Base-by-base conservation (phyloP, 73 alveolate species). In the Paramecium octaurelia region DNA sequence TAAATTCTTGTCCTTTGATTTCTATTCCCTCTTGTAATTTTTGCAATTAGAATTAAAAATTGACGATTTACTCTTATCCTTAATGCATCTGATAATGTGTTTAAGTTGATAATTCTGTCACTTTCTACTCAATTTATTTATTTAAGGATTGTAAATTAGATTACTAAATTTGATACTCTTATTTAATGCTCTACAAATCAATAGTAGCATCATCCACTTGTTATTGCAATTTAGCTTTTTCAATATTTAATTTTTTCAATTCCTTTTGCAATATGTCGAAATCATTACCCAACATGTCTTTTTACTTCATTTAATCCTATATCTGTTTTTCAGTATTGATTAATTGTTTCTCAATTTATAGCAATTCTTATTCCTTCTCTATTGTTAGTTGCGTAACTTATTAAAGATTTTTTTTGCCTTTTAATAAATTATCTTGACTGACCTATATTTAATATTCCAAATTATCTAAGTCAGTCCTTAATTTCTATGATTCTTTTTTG, bases 181-280 rank as follows among this genome's bases (percentile, higher is more conserved):
- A 80, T 80, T 80, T 80, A 9, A 80, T 10, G 6, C 64, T 24
- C 18, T 42, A 9, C 8, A 80, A 42, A 44, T 80, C 75, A 10
- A 80, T 80, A 12, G 70, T 44, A 80, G 91, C 91, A 80, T 80
- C 91, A 48, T 80, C 91, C 16, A 80, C 70, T 23, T 44, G 12
- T 80, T 80, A 48, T 48, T 40, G 18, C 21, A 44, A 80, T 48
- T 80, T 80, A 1, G 91, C 91, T 48, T 80, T 80, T 12, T 80
- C 91, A 7, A n/a, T 44, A 44, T 80, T 42, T n/a, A 80, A 46
- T 80, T 80, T 80, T 42, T 80, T 80, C 10, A 80, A 8, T 58
- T 80, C 91, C 24, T 80, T 80, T 44, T 31, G 35, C 23, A 46
- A 43, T 42, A 43, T 31, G 24, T 80, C 91, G 10, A 31, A 48